A percentile compares a stretch with the other conserved stretches of the same genome.
phyloP scores from a whole-genome alignment of 2,329 filamentous ascomycete species.

The Aaosphaeria pasadenensis region DNA sequence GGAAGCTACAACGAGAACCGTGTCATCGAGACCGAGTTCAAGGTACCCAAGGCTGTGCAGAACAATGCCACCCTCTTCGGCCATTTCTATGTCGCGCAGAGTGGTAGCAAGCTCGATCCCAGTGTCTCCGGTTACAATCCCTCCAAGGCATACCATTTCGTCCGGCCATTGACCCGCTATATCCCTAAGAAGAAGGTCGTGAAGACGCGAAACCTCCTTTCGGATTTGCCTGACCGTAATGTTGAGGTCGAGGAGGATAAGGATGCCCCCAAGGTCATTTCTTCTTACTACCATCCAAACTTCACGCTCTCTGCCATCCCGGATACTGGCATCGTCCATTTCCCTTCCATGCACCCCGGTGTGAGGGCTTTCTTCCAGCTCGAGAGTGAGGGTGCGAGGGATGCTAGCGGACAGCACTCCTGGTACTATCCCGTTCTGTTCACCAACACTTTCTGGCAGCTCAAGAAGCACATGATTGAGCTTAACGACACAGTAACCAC shows the following conservation, averaged over 20 bases:
- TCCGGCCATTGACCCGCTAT: slow-evolving; percentile 83
- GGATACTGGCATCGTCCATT: slow-evolving; percentile 68
- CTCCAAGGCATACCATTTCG: slow-evolving; percentile 76
- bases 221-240: slow-evolving; percentile 47
- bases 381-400: slow-evolving; percentile 76
- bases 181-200: slow-evolving; percentile 83
- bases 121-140: slow-evolving; percentile 68
- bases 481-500: slow-evolving; percentile 85
- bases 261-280: slow-evolving; percentile 65
- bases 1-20: slow-evolving; percentile 78
- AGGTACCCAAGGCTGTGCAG: slow-evolving; percentile 76
- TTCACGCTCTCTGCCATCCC: slow-evolving; percentile 86
- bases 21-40: slow-evolving; percentile 71
- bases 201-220: slow-evolving; percentile 83
- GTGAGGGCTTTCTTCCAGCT: slow-evolving; percentile 74
- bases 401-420: slow-evolving; percentile 78
- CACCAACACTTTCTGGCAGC: slow-evolving; percentile 96
- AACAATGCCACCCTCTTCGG: slow-evolving; percentile 92
- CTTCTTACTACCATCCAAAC: slow-evolving; percentile 93
- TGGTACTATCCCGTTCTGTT: slow-evolving; percentile 94
- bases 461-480: slow-evolving; percentile 84
- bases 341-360: slow-evolving; percentile 66
- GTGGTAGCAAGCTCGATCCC: slow-evolving; percentile 75
- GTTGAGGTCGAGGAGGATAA: slow-evolving; percentile 50
- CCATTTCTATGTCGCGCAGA: slow-evolving; percentile 83